phyloP scores from a whole-genome alignment of 495 filamentous ascomycete species.

The Penicillium roqueforti region DNA sequence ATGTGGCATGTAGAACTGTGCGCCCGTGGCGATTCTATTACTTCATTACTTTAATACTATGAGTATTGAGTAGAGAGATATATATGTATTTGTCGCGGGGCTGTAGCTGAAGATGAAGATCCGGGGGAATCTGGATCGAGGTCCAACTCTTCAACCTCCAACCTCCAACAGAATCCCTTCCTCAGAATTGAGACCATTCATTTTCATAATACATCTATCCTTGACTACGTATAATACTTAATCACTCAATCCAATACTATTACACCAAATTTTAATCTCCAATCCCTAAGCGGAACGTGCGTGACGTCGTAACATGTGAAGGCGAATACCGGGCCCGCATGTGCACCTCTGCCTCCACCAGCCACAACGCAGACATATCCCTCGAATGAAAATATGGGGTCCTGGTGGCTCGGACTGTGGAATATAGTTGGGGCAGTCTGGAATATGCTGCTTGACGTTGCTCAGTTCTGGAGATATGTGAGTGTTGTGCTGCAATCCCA shows the following conservation, averaged over 20 bases:
- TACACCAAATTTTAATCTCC: neutral
- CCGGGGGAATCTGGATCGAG: neutral
- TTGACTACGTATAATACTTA: neutral
- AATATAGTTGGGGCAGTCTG: conserved; percentile 43
- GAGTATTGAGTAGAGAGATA: neutral
- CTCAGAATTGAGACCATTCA: neutral
- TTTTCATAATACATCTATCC: too few relatives aligned
- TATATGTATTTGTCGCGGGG: neutral
- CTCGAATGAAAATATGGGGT: conserved; percentile 20
- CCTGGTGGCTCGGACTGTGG: conserved; percentile 26
- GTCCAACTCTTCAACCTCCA: neutral
- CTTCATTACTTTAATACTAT: neutral
- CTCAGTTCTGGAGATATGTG: conserved; percentile 62
- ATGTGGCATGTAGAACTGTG: conserved; percentile 27
- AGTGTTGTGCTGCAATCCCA: conserved; percentile 16
- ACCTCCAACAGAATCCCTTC: neutral
- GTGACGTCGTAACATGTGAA: conserved; percentile 41
- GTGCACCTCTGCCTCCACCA: conserved; percentile 7
- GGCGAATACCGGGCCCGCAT: conserved; percentile 9
- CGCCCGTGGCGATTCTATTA: conserved; percentile 9
- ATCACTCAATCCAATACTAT: neutral
- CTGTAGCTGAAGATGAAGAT: neutral
- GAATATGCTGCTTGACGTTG: conserved; percentile 57
- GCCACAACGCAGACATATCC: neutral
- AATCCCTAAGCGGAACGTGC: neutral